Base-by-base conservation (phyloP, 2,329 filamentous ascomycete species). In the Colletotrichum australisinense region DNA sequence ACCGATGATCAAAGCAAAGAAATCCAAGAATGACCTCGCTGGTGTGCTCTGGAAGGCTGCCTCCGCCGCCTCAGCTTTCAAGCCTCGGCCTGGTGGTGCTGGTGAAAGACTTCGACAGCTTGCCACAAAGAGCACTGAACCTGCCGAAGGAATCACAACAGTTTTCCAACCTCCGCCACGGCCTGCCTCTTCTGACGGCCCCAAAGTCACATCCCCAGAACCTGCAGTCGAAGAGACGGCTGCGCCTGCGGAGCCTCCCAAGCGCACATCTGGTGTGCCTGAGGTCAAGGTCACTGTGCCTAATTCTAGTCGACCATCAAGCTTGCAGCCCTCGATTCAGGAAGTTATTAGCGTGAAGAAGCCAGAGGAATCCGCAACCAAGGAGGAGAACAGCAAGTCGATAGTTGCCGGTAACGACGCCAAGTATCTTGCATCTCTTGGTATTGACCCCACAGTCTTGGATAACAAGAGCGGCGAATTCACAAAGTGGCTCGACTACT, bases 1-100 rank as follows among this genome's bases (percentile, higher is more conserved):
- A 0, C 94, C 95, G 2, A 98, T 98, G 95, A 93, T 98, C 78
- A 96, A 94, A 82, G 91, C 93, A 75, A 94, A 94, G 79, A 90
- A 89, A 74, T 92, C 91, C 1, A 91, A 89, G 75, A 88, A 87
- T n/a, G 92, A 97, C 69, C 87, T 97, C 77, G 94, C 94, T 24
- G 92, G 90, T 46, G 88, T 90, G 6, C 90, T 98, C 74, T 93
- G 94, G 83, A 97, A 95, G 82, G 95, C 95, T 28, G 95, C 94
- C 0, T 91, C 88, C 68, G 91, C 93, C 28, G 88, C 88, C 1
- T 79, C 78, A 14, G 84, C 84, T 9, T 98, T 98, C 84, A 97
- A 96, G 79, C 96, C 96, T 24, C 91, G 96, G 71, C 92, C 93
- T 42, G 96, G 96, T 70, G 96, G 95, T 75, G 95, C 95, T 26